These are phyloP conservation scores for Suhomyces coccinellae DNA, from an alignment of 1,139 yeast genomes.

Conservation along the genomic window DNA sequence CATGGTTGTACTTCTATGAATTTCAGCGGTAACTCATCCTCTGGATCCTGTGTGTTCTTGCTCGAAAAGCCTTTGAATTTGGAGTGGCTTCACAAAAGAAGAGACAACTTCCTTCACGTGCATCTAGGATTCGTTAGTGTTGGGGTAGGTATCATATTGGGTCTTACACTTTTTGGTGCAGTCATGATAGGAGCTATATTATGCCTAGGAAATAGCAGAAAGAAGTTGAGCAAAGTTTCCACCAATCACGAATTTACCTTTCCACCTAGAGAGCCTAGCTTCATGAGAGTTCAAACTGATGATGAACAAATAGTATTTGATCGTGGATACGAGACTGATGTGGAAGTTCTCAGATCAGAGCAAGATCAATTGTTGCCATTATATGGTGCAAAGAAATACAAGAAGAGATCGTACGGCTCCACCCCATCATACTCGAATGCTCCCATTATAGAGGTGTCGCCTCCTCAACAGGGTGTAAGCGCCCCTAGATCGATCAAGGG, in stretches of 20 bases:
- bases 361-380: conserved; percentile 34
- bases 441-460: conserved; percentile 1
- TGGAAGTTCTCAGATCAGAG: conserved; percentile 37
- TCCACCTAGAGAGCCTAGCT: conserved; percentile 31
- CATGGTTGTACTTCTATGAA: conserved; percentile 62
- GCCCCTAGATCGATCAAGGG: conserved; percentile 29
- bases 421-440: conserved; percentile 3
- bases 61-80: conserved; percentile 62
- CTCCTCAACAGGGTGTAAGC: conserved; percentile 10
- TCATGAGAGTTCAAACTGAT: conserved; percentile 41
- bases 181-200: conserved; percentile 30
- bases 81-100: conserved; percentile 54
- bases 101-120: conserved; percentile 45
- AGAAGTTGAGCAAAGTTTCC: conserved; percentile 10
- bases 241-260: conserved; percentile 14
- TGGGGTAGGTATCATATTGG: conserved; percentile 64
- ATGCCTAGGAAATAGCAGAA: conserved; percentile 27
- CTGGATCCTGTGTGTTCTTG: conserved; percentile 61
- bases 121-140: conserved; percentile 67
- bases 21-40: conserved; percentile 15
- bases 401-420: conserved; percentile 18
- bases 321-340: conserved; percentile 49
- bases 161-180: conserved; percentile 45
- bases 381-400: conserved; percentile 20
- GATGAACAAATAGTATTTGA: conserved; percentile 28